These are phyloP conservation scores for Pseudomicrostroma phylloplanum DNA, from an alignment of 1,284 basidiomycete species.

Conservation along the genomic window DNA sequence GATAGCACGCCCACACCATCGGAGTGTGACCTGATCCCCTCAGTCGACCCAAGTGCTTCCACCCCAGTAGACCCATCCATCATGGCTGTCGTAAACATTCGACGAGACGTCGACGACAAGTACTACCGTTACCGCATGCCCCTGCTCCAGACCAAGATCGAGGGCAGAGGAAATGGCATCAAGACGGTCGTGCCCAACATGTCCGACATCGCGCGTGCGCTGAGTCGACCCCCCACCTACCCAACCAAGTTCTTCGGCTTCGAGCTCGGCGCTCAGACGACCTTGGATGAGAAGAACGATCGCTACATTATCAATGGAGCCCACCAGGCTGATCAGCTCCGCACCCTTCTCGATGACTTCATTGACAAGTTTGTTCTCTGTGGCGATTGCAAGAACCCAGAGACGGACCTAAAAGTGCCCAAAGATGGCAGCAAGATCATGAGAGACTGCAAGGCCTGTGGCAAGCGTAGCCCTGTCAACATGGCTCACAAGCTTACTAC, in stretches of 20 bases:
- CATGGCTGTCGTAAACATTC: constrained; percentile 81
- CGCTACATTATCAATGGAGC: constrained; percentile 98
- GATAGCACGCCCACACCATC: too few relatives aligned
- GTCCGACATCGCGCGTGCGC: constrained; percentile 91
- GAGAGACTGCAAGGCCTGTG: constrained; percentile 97
- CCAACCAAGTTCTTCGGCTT: constrained; percentile 99
- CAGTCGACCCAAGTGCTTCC: not conserved
- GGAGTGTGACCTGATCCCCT: too few relatives aligned
- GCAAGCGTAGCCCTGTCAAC: constrained; percentile 81
- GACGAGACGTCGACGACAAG: constrained; percentile 86
- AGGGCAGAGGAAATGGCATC: constrained; percentile 98
- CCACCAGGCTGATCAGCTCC: constrained; percentile 82
- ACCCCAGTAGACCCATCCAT: constrained; percentile 12
- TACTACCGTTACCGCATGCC: constrained; percentile 72
- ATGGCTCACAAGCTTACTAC: constrained; percentile 96
- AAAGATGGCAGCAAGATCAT: constrained; percentile 77
- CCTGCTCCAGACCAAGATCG: constrained; percentile 86
- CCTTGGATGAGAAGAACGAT: constrained; percentile 91
- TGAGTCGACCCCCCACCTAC: constrained; percentile 87
- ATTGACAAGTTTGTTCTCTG: constrained; percentile 96
- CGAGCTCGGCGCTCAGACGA: constrained; percentile 95
- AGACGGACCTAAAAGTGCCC: constrained; percentile 89
- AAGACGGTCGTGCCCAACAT: constrained; percentile 82
- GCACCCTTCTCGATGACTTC: constrained; percentile 91
- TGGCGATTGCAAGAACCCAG: constrained; percentile 96